Percentiles rank a stretch among this genome's conserved stretches.
phyloP scores from a whole-genome alignment of 2,329 filamentous ascomycete species.

The Daldinia sp. region DNA sequence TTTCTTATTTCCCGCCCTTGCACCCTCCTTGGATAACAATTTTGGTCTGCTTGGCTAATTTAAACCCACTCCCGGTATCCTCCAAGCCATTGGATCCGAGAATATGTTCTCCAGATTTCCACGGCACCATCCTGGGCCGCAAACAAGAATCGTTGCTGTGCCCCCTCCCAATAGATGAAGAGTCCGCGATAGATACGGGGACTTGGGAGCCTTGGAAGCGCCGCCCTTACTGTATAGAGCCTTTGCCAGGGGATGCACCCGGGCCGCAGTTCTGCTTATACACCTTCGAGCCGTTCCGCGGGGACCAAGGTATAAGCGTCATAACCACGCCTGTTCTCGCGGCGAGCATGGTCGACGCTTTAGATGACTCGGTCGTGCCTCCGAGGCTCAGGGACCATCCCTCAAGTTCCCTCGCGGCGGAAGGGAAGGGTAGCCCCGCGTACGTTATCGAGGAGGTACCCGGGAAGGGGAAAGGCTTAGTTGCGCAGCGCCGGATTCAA shows the following conservation, averaged over 20 bases:
- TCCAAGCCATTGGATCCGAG: slow-evolving; percentile 5
- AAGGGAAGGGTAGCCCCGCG: not conserved
- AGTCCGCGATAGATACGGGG: slow-evolving; percentile 24
- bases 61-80: not conserved
- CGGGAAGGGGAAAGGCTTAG: slow-evolving; percentile 27
- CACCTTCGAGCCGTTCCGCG: slow-evolving; percentile 32
- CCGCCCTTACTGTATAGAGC: slow-evolving; percentile 33
- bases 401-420: slow-evolving; percentile 7
- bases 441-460: slow-evolving; percentile 20
- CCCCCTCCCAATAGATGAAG: slow-evolving; percentile 29
- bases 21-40: not conserved
- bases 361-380: slow-evolving; percentile 28
- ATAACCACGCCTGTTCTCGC: slow-evolving; percentile 29
- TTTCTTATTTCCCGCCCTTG: not conserved
- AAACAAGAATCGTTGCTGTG: slow-evolving; percentile 1
- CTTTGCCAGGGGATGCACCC: slow-evolving; percentile 8
- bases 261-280: slow-evolving; percentile 32
- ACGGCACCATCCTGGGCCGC: not conserved
- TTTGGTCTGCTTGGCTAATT: not conserved
- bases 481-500: slow-evolving; percentile 19
- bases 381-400: slow-evolving; percentile 16
- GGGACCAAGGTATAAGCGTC: slow-evolving; percentile 18
- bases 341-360: slow-evolving; percentile 20
- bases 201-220: slow-evolving; percentile 27
- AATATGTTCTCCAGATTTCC: slow-evolving; percentile 2